phyloP scores from a whole-genome alignment of 805 yeast genomes.

The Candida tammaniensis region DNA sequence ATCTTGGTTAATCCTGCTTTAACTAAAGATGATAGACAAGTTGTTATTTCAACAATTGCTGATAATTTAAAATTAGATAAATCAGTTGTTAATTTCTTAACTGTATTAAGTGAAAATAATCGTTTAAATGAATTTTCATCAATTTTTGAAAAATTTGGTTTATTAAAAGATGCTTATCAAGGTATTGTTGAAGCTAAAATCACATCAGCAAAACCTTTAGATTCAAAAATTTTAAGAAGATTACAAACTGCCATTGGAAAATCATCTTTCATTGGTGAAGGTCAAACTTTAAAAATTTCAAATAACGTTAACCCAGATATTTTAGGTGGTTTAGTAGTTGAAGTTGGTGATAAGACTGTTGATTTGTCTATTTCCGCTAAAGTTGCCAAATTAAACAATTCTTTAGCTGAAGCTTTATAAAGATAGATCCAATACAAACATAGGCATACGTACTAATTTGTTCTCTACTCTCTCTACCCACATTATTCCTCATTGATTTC shows the following conservation, averaged over 20 bases:
- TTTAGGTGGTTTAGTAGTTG: conserved; percentile 93
- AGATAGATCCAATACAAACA: no score
- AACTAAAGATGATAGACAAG: conserved; percentile 67
- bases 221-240: conserved; percentile 72
- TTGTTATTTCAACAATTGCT: conserved; percentile 62
- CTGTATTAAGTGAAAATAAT: conserved; percentile 90
- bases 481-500: no score
- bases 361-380: conserved; percentile 85
- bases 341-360: conserved; percentile 95
- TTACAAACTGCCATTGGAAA: conserved; percentile 73
- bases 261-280: conserved; percentile 79
- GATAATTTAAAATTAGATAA: conserved; percentile 54
- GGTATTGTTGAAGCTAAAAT: conserved; percentile 93
- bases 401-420: conserved; percentile 82
- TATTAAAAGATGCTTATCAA: conserved; percentile 81
- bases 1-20: conserved; percentile 82
- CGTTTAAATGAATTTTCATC: conserved; percentile 69
- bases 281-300: conserved; percentile 79
- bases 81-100: conserved; percentile 74
- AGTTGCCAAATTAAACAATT: conserved; percentile 85
- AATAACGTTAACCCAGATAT: conserved; percentile 87
- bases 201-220: conserved; percentile 83
- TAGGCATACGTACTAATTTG: no score
- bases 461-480: no score
- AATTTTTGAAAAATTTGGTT: conserved; percentile 67